Percentiles rank a stretch among this genome's conserved stretches.
These are phyloP conservation scores for Physocladia obscura DNA, from an alignment of 192 early-diverging fungal genomes.

Conservation along the genomic window DNA sequence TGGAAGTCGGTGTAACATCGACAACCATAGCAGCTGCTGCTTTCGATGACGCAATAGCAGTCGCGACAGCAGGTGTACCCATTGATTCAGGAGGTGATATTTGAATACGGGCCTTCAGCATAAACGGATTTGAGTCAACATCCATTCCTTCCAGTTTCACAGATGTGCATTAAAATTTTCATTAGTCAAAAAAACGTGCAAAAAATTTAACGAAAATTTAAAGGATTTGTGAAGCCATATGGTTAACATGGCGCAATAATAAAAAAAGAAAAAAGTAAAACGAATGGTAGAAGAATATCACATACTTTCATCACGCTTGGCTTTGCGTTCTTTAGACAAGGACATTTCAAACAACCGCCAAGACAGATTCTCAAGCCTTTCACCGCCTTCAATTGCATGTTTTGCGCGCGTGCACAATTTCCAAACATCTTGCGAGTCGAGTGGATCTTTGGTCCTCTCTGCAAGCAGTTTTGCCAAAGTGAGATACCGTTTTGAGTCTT, in stretches of 20 bases:
- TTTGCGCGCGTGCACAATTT: constrained; percentile 22
- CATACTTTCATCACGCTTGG: constrained; percentile 10
- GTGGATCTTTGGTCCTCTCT: constrained; percentile 4
- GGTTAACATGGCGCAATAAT: background rate
- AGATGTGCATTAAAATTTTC: too few relatives aligned
- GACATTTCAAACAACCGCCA: constrained; percentile 29
- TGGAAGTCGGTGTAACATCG: too few relatives aligned
- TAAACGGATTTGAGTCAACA: background rate
- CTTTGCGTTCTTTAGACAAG: constrained; percentile 14
- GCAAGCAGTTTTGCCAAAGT: constrained; percentile 18
- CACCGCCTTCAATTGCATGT: constrained; percentile 24
- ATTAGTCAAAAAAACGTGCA: too few relatives aligned
- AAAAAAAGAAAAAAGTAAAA: background rate
- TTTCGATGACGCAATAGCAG: background rate
- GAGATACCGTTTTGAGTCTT: constrained; percentile 16
- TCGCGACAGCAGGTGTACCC: background rate
- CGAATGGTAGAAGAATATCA: background rate
- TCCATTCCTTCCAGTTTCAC: background rate
- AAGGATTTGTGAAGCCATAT: too few relatives aligned
- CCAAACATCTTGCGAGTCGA: constrained; percentile 20
- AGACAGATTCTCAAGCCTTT: constrained; percentile 16
- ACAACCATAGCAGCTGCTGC: too few relatives aligned
- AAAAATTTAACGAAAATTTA: too few relatives aligned
- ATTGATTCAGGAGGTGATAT: background rate
- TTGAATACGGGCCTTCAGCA: background rate